phyloP scores from a whole-genome alignment of 2,329 filamentous ascomycete species.

The Neopestalotiopsis rosae region DNA sequence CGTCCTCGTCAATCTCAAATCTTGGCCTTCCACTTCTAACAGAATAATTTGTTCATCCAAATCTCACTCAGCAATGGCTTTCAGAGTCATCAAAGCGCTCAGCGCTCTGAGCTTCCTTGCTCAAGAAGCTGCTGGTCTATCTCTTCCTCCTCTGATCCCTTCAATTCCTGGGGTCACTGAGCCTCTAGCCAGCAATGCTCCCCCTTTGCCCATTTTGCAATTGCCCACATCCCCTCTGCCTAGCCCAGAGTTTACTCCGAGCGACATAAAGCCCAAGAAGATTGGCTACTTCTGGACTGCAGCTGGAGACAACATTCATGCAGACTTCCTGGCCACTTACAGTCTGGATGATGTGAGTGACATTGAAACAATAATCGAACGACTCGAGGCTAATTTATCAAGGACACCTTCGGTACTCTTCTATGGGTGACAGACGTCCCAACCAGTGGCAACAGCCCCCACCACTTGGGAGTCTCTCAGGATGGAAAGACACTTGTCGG shows the following conservation, averaged over 20 bases:
- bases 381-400: neutral
- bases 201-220: slow-evolving; percentile 63
- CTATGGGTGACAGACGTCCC: slow-evolving; percentile 64
- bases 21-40: neutral
- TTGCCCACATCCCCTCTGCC: slow-evolving; percentile 62
- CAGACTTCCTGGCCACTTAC: slow-evolving; percentile 63
- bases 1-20: neutral
- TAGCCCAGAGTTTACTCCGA: slow-evolving; percentile 56
- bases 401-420: slow-evolving; percentile 66
- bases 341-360: slow-evolving; percentile 60
- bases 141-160: slow-evolving; percentile 62
- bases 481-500: slow-evolving; percentile 64
- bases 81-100: neutral
- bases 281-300: slow-evolving; percentile 70
- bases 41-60: neutral
- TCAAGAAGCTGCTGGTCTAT: slow-evolving; percentile 23
- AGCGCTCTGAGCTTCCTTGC: slow-evolving; percentile 3
- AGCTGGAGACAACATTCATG: slow-evolving; percentile 63
- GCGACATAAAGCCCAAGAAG: slow-evolving; percentile 67
- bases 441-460: slow-evolving; percentile 63
- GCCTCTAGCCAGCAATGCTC: slow-evolving; percentile 53
- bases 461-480: slow-evolving; percentile 59
- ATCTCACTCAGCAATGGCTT: neutral
- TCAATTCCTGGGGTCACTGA: slow-evolving; percentile 64
- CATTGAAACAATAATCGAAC: neutral